phyloP scores from a whole-genome alignment of 164 flowering plant species.

The Brasenia schreberi region DNA sequence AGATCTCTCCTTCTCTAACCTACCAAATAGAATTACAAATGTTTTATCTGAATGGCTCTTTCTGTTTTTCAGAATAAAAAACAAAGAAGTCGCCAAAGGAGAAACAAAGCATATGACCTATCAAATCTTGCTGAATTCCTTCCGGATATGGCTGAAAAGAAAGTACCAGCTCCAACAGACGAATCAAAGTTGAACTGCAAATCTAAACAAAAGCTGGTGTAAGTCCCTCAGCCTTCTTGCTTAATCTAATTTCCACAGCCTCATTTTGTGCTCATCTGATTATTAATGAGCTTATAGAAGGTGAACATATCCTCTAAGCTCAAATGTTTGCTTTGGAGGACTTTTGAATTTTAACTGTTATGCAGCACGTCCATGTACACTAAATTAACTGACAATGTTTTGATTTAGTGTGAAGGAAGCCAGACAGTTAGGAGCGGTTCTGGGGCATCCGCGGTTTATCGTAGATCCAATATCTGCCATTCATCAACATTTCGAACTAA shows the following conservation, averaged over 20 bases:
- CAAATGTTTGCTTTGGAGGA: background rate
- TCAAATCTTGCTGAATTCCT: constrained; percentile 45
- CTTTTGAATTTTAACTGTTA: background rate
- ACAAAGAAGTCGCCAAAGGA: constrained; percentile 41
- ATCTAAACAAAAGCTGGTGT: constrained; percentile 52
- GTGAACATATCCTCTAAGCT: background rate
- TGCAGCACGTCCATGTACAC: too few species aligned
- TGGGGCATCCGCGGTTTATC: constrained; percentile 39
- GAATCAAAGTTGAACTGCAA: constrained; percentile 40
- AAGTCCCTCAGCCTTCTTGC: constrained; percentile 10
- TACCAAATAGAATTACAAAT: too few species aligned
- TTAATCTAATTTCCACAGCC: background rate
- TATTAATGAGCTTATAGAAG: too few species aligned
- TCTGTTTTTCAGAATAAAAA: constrained; percentile 36
- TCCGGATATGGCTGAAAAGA: constrained; percentile 34
- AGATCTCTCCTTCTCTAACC: too few species aligned
- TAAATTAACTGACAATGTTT: too few species aligned
- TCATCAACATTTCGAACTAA: constrained; percentile 45
- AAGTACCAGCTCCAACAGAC: constrained; percentile 8
- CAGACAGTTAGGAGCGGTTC: constrained; percentile 32
- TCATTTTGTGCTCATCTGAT: too few species aligned
- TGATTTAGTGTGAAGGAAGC: constrained; percentile 46
- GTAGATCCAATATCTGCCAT: constrained; percentile 52
- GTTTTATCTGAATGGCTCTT: background rate
- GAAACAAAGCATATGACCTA: constrained; percentile 61